Evolutionary conservation across 164 flowering plant species (phyloP).

Genomic region (Vitis riparia): DNA sequence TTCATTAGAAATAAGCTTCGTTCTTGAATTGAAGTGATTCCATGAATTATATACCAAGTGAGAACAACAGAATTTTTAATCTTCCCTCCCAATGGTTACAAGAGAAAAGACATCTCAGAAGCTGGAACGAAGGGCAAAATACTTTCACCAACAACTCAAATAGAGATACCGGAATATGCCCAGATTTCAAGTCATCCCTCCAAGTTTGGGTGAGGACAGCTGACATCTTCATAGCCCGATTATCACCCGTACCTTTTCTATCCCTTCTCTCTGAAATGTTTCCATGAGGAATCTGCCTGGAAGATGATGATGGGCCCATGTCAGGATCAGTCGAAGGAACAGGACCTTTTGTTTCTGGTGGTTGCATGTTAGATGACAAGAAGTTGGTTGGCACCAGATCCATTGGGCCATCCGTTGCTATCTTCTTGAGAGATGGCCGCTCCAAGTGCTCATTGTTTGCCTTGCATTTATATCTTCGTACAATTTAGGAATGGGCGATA

Average conservation of each 20-base stretch:
- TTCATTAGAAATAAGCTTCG: too few species aligned
- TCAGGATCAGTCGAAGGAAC: constrained; percentile 29
- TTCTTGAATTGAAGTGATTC: background rate
- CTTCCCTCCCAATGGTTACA: constrained; percentile 14
- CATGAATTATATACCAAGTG: too few species aligned
- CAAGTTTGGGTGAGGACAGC: constrained; percentile 55
- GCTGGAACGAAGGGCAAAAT: constrained; percentile 45
- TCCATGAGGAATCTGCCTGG: constrained; percentile 31
- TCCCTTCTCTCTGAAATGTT: constrained; percentile 29
- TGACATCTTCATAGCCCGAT: constrained; percentile 31
- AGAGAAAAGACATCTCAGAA: constrained; percentile 45
- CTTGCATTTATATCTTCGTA: constrained; percentile 57
- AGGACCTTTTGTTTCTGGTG: constrained; percentile 27
- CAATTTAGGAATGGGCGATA: background rate
- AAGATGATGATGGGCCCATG: constrained; percentile 36
- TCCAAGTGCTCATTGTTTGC: constrained; percentile 45
- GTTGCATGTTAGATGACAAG: constrained; percentile 35
- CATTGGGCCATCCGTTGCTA: constrained; percentile 43
- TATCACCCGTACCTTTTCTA: constrained; percentile 32
- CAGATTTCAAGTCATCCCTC: constrained; percentile 73
- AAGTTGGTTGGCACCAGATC: constrained; percentile 21
- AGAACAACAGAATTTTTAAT: too few species aligned
- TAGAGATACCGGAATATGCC: constrained; percentile 43
- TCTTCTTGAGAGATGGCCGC: constrained; percentile 62
- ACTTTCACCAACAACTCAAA: constrained; percentile 42